Conservation (phyloP, 345 rosid genomes). For the Leavenworthia alabamica region DNA sequence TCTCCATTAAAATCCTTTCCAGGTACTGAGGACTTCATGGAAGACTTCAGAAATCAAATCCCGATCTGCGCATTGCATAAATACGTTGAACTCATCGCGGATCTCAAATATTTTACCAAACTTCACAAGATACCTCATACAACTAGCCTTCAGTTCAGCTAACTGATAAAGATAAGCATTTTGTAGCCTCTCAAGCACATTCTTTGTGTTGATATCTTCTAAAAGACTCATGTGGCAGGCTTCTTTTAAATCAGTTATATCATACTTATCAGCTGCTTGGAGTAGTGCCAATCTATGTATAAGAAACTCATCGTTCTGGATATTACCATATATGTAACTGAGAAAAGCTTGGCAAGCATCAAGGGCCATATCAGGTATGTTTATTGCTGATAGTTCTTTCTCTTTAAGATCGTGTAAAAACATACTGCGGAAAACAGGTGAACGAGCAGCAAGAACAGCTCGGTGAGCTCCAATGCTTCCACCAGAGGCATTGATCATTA, state of each 20-base stretch:
- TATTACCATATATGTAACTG: conserved; percentile 71
- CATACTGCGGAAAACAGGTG: conserved; percentile 89
- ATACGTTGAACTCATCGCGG: conserved; percentile 62
- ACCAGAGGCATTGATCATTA: conserved; percentile 57
- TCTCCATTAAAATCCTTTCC: conserved; percentile 74
- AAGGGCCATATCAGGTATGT: conserved; percentile 72
- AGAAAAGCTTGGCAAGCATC: conserved; percentile 79
- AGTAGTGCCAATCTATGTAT: conserved; percentile 68
- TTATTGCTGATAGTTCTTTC: conserved; percentile 66
- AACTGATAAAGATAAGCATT: conserved; percentile 58
- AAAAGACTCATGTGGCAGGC: conserved; percentile 78
- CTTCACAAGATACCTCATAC: conserved; percentile 86
- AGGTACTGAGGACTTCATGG: conserved; percentile 68
- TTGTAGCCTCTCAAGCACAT: conserved; percentile 88
- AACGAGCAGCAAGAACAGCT: conserved; percentile 80
- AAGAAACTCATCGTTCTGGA: conserved; percentile 60
- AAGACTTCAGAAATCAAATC: conserved; percentile 78
- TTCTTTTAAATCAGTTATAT: conserved; percentile 68
- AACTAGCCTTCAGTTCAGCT: conserved; percentile 63
- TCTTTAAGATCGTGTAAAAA: conserved; percentile 83
- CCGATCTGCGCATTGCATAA: conserved; percentile 72
- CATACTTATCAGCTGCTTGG: conserved; percentile 82
- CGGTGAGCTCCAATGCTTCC: conserved; percentile 92
- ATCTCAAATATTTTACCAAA: conserved; percentile 90
- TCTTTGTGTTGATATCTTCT: conserved; percentile 73